Conservation (phyloP, 1,139 yeast genomes). For the Hyphopichia khmerensis region DNA sequence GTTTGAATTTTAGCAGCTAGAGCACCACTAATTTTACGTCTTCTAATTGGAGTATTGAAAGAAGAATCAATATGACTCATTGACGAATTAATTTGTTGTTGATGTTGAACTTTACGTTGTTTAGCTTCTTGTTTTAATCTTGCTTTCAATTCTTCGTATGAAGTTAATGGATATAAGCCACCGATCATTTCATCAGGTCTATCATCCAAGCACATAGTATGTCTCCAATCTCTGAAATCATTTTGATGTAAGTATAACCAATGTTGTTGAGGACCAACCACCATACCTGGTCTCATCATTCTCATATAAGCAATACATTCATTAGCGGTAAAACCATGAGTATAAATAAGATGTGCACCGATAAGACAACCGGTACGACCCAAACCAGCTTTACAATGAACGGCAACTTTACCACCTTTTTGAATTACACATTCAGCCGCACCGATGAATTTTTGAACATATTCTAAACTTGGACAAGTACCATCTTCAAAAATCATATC, state of each 20-base stretch:
- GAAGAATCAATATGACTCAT: conserved; percentile 40
- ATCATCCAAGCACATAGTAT: conserved; percentile 81
- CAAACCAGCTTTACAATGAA: conserved; percentile 96
- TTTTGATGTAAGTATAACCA: conserved; percentile 96
- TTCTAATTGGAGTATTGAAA: conserved; percentile 70
- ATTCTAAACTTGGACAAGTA: conserved; percentile 93
- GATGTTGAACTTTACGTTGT: conserved; percentile 39
- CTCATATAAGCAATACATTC: conserved; percentile 97
- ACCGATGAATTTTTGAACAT: conserved; percentile 88
- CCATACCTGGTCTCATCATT: conserved; percentile 97
- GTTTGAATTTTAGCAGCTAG: conserved; percentile 66
- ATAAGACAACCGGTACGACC: conserved; percentile 97
- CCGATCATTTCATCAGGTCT: conserved; percentile 72
- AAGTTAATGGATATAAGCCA: conserved; percentile 70
- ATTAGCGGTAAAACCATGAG: conserved; percentile 94
- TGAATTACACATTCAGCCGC: conserved; percentile 87
- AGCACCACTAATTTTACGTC: conserved; percentile 69
- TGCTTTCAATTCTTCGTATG: conserved; percentile 53
- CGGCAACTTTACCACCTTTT: conserved; percentile 91
- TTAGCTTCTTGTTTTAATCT: conserved; percentile 47
- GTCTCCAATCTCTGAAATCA: conserved; percentile 94
- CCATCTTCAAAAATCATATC: conserved; percentile 98
- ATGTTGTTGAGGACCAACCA: conserved; percentile 98
- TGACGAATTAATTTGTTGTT: conserved; percentile 29
- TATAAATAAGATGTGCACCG: conserved; percentile 94